Evolutionary conservation across 768 basidiomycete genomes (phyloP), one percentile per base, ranked within the genome.

Genomic region (Asterophora parasitica): DNA sequence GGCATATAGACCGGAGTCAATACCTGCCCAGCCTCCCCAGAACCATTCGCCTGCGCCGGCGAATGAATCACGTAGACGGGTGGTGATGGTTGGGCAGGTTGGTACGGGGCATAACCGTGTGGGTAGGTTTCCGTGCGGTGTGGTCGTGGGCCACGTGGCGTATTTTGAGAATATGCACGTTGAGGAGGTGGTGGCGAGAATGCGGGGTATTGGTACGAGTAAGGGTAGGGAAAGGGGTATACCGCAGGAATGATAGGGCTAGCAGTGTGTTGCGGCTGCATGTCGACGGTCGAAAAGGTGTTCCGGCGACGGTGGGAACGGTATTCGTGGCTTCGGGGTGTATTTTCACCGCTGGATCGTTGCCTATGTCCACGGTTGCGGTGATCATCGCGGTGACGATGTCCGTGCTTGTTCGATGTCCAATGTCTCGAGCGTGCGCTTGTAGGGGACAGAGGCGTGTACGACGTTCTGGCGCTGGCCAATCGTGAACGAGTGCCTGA

Each of bases 141-240:
- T 2, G 58, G 48, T 19, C 57, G 58, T 20, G 55, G 55, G 6
- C 57, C 61, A 37, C 51, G 57, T n/a, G 53, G 56, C 0, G 57
- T 55, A 26, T 56, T 50, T 27, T 44, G 58, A 39, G 48, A 52
- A 23, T 46, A 42, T 44, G 26, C 36, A 17, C 17, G 52, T 15
- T 42, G 52, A 35, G 53, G 50, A 9, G 41, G 52, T 8, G 45
- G 47, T 30, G 44, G 26, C 16, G 45, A 43, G 28, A 50, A 57
- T 9, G 61, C 45, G 13, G 60, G 59, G 36, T 62, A 68, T 7
- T 57, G 46, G 27, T 61, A 58, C 11, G 61, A 61, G 37, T 59
- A 56, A 7, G 64, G 60, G 47, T 65, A 67, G 0, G 65, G 58
- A 45, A 61, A 68, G 1, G 69, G 66, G 49, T 68, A 71, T 1